Conservation (phyloP, 352 stramenopile genomes). For the Phytophthora brassicae region DNA sequence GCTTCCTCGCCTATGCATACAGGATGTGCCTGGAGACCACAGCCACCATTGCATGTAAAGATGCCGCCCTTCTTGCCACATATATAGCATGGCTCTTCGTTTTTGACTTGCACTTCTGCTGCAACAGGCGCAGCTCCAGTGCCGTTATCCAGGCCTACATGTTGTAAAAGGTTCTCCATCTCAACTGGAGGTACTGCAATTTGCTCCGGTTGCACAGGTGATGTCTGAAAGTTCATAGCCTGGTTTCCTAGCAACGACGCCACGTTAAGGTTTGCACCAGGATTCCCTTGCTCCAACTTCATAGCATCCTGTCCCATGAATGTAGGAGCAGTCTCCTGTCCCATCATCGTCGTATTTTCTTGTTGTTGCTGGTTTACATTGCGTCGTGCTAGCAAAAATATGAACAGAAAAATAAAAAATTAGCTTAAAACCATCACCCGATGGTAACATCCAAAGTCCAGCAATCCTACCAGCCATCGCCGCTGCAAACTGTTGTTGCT, state of each 20-base stretch:
- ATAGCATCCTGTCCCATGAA: slow-evolving; percentile 2
- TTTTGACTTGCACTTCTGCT: slow-evolving; percentile 21
- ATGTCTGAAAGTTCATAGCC: slow-evolving; percentile 8
- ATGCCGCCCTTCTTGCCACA: slow-evolving; percentile 55
- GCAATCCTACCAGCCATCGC: slow-evolving; percentile 31
- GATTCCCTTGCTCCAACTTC: neutral
- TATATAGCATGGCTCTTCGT: slow-evolving; percentile 43
- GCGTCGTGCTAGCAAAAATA: slow-evolving; percentile 14
- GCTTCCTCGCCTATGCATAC: slow-evolving; percentile 62
- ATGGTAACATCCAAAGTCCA: neutral
- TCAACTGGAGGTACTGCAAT: neutral
- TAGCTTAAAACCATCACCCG: too few species aligned
- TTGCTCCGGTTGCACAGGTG: slow-evolving; percentile 5
- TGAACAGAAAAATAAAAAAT: neutral
- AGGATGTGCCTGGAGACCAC: slow-evolving; percentile 55
- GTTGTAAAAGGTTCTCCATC: slow-evolving; percentile 8
- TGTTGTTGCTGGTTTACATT: slow-evolving; percentile 32
- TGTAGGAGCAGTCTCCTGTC: slow-evolving; percentile 5
- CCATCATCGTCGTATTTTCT: slow-evolving; percentile 23
- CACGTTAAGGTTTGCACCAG: slow-evolving; percentile 17
- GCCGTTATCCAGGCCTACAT: neutral
- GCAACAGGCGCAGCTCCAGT: slow-evolving; percentile 14
- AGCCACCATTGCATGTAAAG: slow-evolving; percentile 61
- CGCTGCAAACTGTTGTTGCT: slow-evolving; percentile 37
- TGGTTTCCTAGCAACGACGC: slow-evolving; percentile 23